A percentile compares a stretch with the other conserved stretches of the same genome.
Conservation (phyloP, 2,329 filamentous ascomycete species). For the Ophiostoma triangulosporum region DNA sequence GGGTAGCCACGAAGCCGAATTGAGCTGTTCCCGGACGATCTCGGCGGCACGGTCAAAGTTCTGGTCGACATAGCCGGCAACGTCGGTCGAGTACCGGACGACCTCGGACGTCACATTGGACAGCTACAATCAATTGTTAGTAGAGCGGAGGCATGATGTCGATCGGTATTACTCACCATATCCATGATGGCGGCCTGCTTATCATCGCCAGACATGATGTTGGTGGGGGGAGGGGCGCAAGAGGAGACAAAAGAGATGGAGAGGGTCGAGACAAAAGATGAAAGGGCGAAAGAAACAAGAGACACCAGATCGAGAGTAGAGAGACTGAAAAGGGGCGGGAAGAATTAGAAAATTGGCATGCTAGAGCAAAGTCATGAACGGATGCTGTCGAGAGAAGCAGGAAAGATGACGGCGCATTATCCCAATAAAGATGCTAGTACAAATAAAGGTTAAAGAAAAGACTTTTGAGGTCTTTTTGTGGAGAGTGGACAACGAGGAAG, state of each 20-base stretch:
- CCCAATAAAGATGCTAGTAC: neutral
- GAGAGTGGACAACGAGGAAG: constrained; percentile 4
- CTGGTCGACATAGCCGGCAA: constrained; percentile 68
- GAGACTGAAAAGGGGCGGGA: neutral
- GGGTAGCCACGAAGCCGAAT: constrained; percentile 59
- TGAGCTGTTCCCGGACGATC: constrained; percentile 54
- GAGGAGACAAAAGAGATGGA: neutral
- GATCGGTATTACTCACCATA: constrained; percentile 9
- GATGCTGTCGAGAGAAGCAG: neutral
- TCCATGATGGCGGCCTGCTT: constrained; percentile 15
- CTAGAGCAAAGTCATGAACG: neutral
- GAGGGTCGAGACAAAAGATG: neutral
- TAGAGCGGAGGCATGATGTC: no score
- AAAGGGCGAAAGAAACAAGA: neutral
- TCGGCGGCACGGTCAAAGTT: constrained; percentile 66
- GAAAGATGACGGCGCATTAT: neutral
- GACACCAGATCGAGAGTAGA: neutral
- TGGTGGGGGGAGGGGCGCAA: neutral
- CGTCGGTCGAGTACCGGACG: constrained; percentile 53
- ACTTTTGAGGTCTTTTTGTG: neutral
- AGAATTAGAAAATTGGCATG: neutral
- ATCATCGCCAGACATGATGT: constrained; percentile 15
- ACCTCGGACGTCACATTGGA: constrained; percentile 48
- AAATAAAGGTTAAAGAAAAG: neutral
- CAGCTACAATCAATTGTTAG: constrained; percentile 25